Evolutionary conservation across 495 filamentous ascomycete genomes (phyloP), one percentile per base, ranked within the genome.

Genomic region (Cladorrhinum samala): DNA sequence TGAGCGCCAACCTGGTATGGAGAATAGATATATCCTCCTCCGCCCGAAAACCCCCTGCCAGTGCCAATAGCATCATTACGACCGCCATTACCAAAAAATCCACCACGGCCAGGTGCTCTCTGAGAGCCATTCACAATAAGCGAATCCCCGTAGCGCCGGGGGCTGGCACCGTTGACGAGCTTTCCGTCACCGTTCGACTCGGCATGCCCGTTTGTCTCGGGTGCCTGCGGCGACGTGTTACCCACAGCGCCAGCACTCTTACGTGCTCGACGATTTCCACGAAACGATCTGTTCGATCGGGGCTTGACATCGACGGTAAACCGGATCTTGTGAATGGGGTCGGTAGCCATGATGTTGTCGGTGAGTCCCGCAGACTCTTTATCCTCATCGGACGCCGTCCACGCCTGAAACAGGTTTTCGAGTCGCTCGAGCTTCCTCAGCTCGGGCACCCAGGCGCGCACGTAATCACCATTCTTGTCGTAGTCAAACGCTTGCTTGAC

Each of bases 401-500:
- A 87, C 0, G 80, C 77, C 56, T 86, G 84, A 56, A 83, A 87
- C 19, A 86, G 60, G 21, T 78, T 69, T 64, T 83, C 79, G 19
- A 69, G 71, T 59, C 64, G 78, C 58, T 64, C 63, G 7, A 85
- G 61, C 19, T 62, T 60, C 19, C 75, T 59, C 36, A 87, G 53
- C 61, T 89, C 86, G 9, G 74, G 74, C 0, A 88, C 72, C 86
- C 86, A 89, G 9, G 75, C 67, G 19, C 77, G 77, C 2, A 88
- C 76, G 56, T 88, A 89, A n/a, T 73, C 66, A 16, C 82, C 86
- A 1, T 76, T 63, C 2, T 72, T 69, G 62, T 88, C 86, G 59
- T 89, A 88, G 46, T 89, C 84, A 52, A 82, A 71, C 0, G 80
- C 82, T 60, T 87, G 81, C 68, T 88, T 86, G 27, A 86, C 72